phyloP scores from a whole-genome alignment of 2,329 filamentous ascomycete genomes.

The Incumbomyces delicatus region DNA sequence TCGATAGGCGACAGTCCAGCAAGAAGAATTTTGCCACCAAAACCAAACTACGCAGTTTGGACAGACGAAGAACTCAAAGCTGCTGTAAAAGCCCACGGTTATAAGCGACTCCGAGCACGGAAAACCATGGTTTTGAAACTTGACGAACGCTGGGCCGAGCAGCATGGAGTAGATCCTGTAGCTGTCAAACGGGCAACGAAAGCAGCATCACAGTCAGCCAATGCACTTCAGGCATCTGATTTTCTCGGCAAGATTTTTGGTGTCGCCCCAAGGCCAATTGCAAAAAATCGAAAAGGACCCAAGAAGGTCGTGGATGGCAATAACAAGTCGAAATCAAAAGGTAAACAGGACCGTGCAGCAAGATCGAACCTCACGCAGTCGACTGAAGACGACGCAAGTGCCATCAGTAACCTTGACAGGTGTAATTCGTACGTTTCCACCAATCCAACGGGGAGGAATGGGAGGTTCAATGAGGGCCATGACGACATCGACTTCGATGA shows the following conservation, averaged over 20 bases:
- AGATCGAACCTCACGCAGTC: not conserved
- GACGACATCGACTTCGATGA: not conserved
- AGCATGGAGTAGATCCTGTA: constrained; percentile 26
- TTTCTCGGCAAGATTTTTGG: constrained; percentile 20
- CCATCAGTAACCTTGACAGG: constrained; percentile 30
- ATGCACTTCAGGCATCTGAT: constrained; percentile 14
- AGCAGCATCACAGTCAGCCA: not conserved
- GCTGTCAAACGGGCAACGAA: constrained; percentile 9
- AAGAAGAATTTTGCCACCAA: constrained; percentile 15
- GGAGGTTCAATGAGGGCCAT: constrained; percentile 16
- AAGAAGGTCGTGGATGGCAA: constrained; percentile 7
- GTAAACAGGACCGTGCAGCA: constrained; percentile 5
- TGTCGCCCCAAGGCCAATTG: constrained; percentile 13
- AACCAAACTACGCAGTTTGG: constrained; percentile 52
- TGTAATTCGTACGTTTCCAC: constrained; percentile 10
- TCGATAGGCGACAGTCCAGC: not conserved
- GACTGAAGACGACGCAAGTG: constrained; percentile 15
- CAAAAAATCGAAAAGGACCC: constrained; percentile 17
- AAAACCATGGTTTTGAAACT: constrained; percentile 61
- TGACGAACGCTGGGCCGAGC: constrained; percentile 60
- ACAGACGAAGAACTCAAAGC: constrained; percentile 54
- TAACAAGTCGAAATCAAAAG: constrained; percentile 14
- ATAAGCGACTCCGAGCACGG: constrained; percentile 61
- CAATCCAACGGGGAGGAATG: not conserved
- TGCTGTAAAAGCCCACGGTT: constrained; percentile 56